Evolutionary conservation across 306 rosid genomes (phyloP).

Genomic region (Castanospermum australe): DNA sequence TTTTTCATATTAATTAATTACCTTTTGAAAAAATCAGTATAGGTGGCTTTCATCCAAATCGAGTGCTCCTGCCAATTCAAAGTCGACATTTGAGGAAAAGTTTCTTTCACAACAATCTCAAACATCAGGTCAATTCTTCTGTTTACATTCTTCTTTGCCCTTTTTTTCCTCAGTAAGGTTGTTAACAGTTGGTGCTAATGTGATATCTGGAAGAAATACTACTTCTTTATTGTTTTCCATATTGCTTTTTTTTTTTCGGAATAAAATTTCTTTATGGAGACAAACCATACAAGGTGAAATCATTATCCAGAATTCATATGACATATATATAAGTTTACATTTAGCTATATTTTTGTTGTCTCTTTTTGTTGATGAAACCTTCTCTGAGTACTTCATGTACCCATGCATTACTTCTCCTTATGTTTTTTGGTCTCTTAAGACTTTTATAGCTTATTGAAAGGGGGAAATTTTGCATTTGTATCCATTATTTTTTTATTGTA

Average conservation of each 20-base stretch:
- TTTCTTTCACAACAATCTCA: slow-evolving; percentile 94
- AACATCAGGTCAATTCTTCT: slow-evolving; percentile 71
- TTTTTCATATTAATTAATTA: slow-evolving; percentile 20
- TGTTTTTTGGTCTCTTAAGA: not conserved
- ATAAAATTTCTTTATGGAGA: not conserved
- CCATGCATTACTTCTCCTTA: not conserved
- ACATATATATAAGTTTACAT: not conserved
- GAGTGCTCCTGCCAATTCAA: slow-evolving; percentile 55
- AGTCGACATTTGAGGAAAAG: slow-evolving; percentile 88
- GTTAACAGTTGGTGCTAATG: no score
- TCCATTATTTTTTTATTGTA: not conserved
- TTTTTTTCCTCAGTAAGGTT: not conserved
- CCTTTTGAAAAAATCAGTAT: slow-evolving; percentile 66
- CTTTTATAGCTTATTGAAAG: not conserved
- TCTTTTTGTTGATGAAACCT: not conserved
- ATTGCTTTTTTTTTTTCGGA: not conserved
- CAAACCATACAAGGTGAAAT: not conserved
- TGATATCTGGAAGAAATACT: not conserved
- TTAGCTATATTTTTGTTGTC: not conserved
- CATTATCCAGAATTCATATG: not conserved
- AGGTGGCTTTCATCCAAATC: slow-evolving; percentile 98
- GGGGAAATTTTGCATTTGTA: not conserved
- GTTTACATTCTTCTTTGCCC: not conserved
- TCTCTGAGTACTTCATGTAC: not conserved
- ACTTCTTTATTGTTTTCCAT: not conserved